Percentiles rank a stretch among this genome's conserved stretches.
Evolutionary conservation across 164 flowering plant genomes (phyloP).

Genomic region (Santalum album): DNA sequence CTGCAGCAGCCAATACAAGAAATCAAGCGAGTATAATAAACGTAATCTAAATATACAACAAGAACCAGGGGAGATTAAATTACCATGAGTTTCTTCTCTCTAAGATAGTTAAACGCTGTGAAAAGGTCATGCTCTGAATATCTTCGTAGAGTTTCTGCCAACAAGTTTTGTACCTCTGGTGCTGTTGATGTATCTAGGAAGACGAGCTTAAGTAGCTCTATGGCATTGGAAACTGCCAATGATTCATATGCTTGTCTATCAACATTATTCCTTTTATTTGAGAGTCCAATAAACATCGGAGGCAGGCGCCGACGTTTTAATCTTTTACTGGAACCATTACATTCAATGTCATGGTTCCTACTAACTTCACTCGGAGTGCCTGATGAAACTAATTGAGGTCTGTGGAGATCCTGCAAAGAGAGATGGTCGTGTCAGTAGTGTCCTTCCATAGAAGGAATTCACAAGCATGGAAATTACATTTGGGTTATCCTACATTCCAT

Average conservation of each 20-base stretch:
- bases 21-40: no score
- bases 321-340: conserved; percentile 21
- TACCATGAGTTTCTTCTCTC: conserved; percentile 81
- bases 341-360: conserved; percentile 13
- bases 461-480: no score
- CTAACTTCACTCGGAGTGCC: conserved; percentile 15
- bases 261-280: conserved; percentile 26
- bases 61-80: background rate
- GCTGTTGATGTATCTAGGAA: conserved; percentile 65
- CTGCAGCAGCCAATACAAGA: no score
- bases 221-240: conserved; percentile 82
- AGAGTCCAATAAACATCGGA: conserved; percentile 41
- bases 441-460: no score
- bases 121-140: conserved; percentile 85
- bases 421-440: no score
- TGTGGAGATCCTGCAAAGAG: conserved; percentile 22
- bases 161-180: conserved; percentile 48
- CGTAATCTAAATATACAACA: background rate
- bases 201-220: conserved; percentile 82
- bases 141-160: conserved; percentile 66
- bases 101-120: conserved; percentile 83
- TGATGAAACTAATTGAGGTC: conserved; percentile 15
- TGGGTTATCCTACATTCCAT: no score
- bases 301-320: conserved; percentile 33
- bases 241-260: conserved; percentile 39